A percentile compares a stretch with the other conserved stretches of the same genome.
Conservation (phyloP, 371 early-diverging fungal species). For the Apophysomyces sp. region DNA sequence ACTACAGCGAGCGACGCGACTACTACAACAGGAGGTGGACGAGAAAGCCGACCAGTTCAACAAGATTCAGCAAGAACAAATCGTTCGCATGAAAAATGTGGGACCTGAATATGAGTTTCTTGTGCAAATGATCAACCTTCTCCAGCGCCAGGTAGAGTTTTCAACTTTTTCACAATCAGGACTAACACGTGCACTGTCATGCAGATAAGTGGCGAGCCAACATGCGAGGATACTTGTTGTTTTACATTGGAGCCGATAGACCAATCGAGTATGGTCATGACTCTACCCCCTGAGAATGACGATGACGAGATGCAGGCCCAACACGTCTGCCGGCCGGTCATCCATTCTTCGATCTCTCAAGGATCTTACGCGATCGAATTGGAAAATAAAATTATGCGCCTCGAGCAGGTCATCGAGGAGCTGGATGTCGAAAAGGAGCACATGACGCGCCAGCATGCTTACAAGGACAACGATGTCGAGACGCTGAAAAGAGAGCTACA, state of each 20-base stretch:
- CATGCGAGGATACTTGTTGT: conserved; percentile 48
- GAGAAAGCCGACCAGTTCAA: conserved; percentile 31
- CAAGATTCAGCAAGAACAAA: conserved; percentile 30
- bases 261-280: conserved; percentile 49
- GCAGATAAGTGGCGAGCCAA: conserved; percentile 44
- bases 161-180: neutral
- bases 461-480: conserved; percentile 46
- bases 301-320: conserved; percentile 43
- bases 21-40: conserved; percentile 42
- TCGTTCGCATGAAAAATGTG: conserved; percentile 44
- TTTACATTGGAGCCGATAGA: conserved; percentile 48
- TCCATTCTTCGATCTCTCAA: conserved; percentile 46
- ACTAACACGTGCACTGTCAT: neutral
- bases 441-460: conserved; percentile 25
- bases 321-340: conserved; percentile 51
- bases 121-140: conserved; percentile 54
- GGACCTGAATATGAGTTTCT: conserved; percentile 55
- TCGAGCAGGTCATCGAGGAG: conserved; percentile 42
- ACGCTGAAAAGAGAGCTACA: conserved; percentile 47
- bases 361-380: conserved; percentile 46
- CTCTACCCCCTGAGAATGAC: conserved; percentile 35
- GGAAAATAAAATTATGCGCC: conserved; percentile 36
- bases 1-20: conserved; percentile 39
- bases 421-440: conserved; percentile 44
- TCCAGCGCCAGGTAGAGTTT: conserved; percentile 45